phyloP scores from a whole-genome alignment of 2,329 filamentous ascomycete species.

The Metarhizium robertsii region DNA sequence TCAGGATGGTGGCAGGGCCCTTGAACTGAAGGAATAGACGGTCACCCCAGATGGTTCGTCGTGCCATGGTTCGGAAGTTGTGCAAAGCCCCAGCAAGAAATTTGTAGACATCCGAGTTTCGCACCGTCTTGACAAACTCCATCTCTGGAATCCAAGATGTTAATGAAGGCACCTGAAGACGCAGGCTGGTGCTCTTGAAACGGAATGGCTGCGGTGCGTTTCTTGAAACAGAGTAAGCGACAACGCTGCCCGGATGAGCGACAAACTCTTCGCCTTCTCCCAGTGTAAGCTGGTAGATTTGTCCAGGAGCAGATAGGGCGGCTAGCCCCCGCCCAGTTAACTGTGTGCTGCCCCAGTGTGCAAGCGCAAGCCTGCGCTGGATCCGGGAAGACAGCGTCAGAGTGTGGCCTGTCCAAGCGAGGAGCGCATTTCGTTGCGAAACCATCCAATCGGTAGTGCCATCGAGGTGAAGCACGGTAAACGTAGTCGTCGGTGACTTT shows the following conservation, averaged over 20 bases:
- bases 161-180: conserved; percentile 66
- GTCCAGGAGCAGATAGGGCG: conserved; percentile 75
- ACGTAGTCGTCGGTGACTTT: conserved; percentile 76
- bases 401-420: conserved; percentile 96
- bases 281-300: conserved; percentile 79
- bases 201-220: conserved; percentile 75
- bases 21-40: conserved; percentile 83
- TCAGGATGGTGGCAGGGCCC: conserved; percentile 74
- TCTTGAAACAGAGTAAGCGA: conserved; percentile 76
- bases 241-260: conserved; percentile 81
- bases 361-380: conserved; percentile 64
- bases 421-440: conserved; percentile 72
- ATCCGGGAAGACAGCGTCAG: conserved; percentile 66
- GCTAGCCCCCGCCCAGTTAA: conserved; percentile 82
- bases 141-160: conserved; percentile 58
- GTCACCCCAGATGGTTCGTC: conserved; percentile 88
- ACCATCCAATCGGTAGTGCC: conserved; percentile 95
- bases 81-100: conserved; percentile 55
- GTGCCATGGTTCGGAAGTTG: conserved; percentile 62
- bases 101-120: conserved; percentile 64
- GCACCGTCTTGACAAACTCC: conserved; percentile 65
- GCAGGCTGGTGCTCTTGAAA: conserved; percentile 67
- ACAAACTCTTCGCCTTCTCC: conserved; percentile 81
- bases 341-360: conserved; percentile 86
- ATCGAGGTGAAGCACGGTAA: conserved; percentile 81